Percentiles rank a stretch among this genome's conserved stretches.
Evolutionary conservation across 176 grass and related monocot species (phyloP).

Genomic region (Oryza meridionalis): DNA sequence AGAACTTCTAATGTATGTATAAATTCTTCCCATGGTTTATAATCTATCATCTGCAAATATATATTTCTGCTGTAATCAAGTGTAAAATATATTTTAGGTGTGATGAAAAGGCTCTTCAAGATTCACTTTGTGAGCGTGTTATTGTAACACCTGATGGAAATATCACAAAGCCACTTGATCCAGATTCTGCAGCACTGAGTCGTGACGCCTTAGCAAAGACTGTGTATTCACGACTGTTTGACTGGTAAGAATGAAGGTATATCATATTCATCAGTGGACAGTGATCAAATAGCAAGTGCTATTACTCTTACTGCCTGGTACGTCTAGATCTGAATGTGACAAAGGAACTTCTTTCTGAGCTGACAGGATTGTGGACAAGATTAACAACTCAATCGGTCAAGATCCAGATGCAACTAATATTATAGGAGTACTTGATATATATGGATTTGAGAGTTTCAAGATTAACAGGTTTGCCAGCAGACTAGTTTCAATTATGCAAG

Average conservation of each 20-base stretch:
- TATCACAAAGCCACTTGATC: slow-evolving; percentile 94
- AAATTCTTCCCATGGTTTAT: slow-evolving; percentile 18
- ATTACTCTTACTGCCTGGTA: slow-evolving; percentile 16
- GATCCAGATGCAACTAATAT: slow-evolving; percentile 77
- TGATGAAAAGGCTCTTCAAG: slow-evolving; percentile 70
- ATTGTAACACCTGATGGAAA: slow-evolving; percentile 96
- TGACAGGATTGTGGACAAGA: slow-evolving; percentile 91
- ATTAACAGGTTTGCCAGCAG: slow-evolving; percentile 70
- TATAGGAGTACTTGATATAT: slow-evolving; percentile 98
- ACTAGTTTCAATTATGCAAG: slow-evolving; percentile 10
- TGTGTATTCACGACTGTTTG: slow-evolving; percentile 88
- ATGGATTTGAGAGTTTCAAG: slow-evolving; percentile 98
- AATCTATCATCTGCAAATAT: slow-evolving; percentile 14
- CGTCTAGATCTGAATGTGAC: not conserved
- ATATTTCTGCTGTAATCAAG: slow-evolving; percentile 31
- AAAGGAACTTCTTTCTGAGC: slow-evolving; percentile 35
- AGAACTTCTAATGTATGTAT: slow-evolving; percentile 76
- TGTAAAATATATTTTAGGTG: slow-evolving; percentile 59
- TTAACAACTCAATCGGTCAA: slow-evolving; percentile 93
- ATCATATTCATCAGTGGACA: slow-evolving; percentile 20
- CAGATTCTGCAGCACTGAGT: slow-evolving; percentile 77
- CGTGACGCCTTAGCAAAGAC: slow-evolving; percentile 93
- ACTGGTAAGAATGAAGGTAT: slow-evolving; percentile 65
- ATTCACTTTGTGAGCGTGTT: slow-evolving; percentile 87
- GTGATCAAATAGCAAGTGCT: slow-evolving; percentile 23